Conservation (phyloP, 306 rosid species). For the Cucumis sativus region Cucumber_9930_V3 NC_026660.2:25315501-25316000, state of each 20-base stretch:
- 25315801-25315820: conserved; percentile 1
- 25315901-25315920: not conserved
- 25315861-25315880: not conserved
- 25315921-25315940: not conserved
- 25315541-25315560: conserved; percentile 57
- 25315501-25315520: conserved; percentile 25
- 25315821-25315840: not conserved
- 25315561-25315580: conserved; percentile 45
- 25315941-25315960: not conserved
- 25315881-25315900: not conserved
- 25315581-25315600: conserved; percentile 42
- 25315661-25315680: conserved; percentile 25
- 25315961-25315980: not conserved
- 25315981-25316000: not conserved
- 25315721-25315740: not conserved
- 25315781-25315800: conserved; percentile 5
- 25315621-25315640: conserved; percentile 63
- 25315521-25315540: conserved; percentile 26
- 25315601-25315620: conserved; percentile 36
- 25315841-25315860: not conserved
- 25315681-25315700: conserved; percentile 12
- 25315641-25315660: conserved; percentile 74
- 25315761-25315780: conserved; percentile 6
- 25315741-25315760: conserved; percentile 1
- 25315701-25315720: not conserved